Conservation (phyloP, 331 rosid species). For the Phaseolus coccineus region DNA sequence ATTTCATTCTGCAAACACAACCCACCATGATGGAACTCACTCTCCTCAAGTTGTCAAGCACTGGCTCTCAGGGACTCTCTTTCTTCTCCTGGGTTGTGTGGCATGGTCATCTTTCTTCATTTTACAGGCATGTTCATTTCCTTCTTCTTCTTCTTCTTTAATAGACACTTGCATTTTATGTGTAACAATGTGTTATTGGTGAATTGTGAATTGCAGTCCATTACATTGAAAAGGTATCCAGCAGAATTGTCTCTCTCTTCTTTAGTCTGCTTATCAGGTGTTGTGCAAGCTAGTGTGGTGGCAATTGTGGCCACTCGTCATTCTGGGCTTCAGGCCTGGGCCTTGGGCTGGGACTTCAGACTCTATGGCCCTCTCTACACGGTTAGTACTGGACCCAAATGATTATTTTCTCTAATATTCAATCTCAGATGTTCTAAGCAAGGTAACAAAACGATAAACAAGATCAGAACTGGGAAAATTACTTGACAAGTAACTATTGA, state of each 20-base stretch:
- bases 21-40: slow-evolving; percentile 23
- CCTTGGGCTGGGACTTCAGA: slow-evolving; percentile 67
- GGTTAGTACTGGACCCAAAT: slow-evolving; percentile 45
- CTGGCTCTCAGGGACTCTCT: slow-evolving; percentile 51
- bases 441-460: background rate
- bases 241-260: slow-evolving; percentile 70
- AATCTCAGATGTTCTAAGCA: background rate
- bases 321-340: slow-evolving; percentile 57
- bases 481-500: too few species aligned
- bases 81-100: slow-evolving; percentile 47
- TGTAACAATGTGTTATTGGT: background rate
- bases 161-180: background rate
- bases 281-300: slow-evolving; percentile 53
- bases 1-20: slow-evolving; percentile 32
- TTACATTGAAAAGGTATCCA: slow-evolving; percentile 66
- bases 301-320: slow-evolving; percentile 60
- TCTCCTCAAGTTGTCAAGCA: slow-evolving; percentile 37
- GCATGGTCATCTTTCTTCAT: slow-evolving; percentile 59
- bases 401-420: background rate
- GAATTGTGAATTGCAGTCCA: slow-evolving; percentile 52
- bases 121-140: slow-evolving; percentile 41
- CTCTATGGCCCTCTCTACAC: slow-evolving; percentile 74
- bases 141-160: background rate
- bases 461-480: background rate
- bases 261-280: slow-evolving; percentile 66